A percentile compares a stretch with the other conserved stretches of the same genome.
These are phyloP conservation scores for Amanita muscaria DNA, from an alignment of 768 basidiomycete genomes.

Conservation along the genomic window DNA sequence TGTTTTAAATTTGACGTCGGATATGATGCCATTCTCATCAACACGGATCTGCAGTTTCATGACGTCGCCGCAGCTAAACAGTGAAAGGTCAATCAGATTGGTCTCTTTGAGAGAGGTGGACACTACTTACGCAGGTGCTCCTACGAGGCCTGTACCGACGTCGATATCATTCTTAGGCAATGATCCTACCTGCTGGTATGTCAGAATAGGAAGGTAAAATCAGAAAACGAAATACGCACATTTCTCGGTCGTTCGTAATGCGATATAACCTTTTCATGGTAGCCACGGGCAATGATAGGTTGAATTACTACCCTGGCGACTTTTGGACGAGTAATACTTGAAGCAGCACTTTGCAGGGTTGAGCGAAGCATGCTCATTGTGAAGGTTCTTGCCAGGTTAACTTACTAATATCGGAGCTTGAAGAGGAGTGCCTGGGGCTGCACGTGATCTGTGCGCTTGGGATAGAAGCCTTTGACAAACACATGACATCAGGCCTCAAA, in stretches of 20 bases:
- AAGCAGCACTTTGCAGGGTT: conserved; percentile 41
- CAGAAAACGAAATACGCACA: conserved; percentile 47
- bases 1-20: conserved; percentile 99
- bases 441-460: background rate
- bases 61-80: conserved; percentile 82
- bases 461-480: background rate
- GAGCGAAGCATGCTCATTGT: conserved; percentile 64
- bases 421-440: too few species aligned
- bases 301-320: conserved; percentile 30
- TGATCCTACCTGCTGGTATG: conserved; percentile 80
- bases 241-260: conserved; percentile 98
- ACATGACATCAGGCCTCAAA: conserved; percentile 4
- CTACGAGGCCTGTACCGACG: conserved; percentile 96
- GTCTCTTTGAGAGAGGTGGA: too few species aligned
- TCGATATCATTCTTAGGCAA: conserved; percentile 85
- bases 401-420: conserved; percentile 8
- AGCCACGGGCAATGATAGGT: conserved; percentile 57
- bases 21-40: conserved; percentile 89
- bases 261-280: conserved; percentile 95
- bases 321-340: conserved; percentile 37
- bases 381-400: conserved; percentile 13
- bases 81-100: background rate
- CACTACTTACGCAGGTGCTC: conserved; percentile 81
- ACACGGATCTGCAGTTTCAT: conserved; percentile 99
- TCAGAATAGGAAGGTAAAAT: conserved; percentile 43